Evolutionary conservation across 2,329 filamentous ascomycete genomes (phyloP).

Genomic region (Zasmidium cellare): DNA sequence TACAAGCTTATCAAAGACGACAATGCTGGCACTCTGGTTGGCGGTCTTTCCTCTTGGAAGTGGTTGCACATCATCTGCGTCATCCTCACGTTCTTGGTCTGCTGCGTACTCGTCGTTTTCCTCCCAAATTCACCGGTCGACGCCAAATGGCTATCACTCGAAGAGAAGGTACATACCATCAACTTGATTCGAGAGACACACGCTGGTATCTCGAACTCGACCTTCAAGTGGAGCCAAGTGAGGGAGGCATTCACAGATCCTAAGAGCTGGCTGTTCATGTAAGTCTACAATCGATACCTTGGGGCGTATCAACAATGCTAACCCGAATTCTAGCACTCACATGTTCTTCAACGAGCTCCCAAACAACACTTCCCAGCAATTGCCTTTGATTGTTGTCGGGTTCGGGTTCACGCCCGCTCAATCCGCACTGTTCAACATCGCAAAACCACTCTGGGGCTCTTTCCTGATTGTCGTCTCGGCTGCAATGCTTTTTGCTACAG

Average conservation of each 20-base stretch:
- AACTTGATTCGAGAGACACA: constrained; percentile 56
- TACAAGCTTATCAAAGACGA: not conserved
- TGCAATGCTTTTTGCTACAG: constrained; percentile 4
- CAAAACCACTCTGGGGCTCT: constrained; percentile 8
- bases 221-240: constrained; percentile 56
- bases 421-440: constrained; percentile 6
- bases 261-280: constrained; percentile 36
- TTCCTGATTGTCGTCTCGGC: constrained; percentile 9
- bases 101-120: constrained; percentile 56
- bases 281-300: not conserved
- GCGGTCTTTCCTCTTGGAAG: constrained; percentile 10
- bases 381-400: not conserved
- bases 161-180: constrained; percentile 54
- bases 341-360: constrained; percentile 6
- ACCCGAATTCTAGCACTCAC: not conserved
- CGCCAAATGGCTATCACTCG: constrained; percentile 51
- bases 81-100: constrained; percentile 56
- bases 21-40: not conserved
- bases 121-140: constrained; percentile 60
- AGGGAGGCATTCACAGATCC: constrained; percentile 57
- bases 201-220: constrained; percentile 59
- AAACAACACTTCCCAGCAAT: not conserved
- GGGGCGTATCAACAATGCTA: not conserved
- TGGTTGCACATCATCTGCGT: constrained; percentile 46
- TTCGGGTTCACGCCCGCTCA: constrained; percentile 7